Conservation (phyloP, 176 grass and related monocot species). For the Oryza meyeriana region DNA sequence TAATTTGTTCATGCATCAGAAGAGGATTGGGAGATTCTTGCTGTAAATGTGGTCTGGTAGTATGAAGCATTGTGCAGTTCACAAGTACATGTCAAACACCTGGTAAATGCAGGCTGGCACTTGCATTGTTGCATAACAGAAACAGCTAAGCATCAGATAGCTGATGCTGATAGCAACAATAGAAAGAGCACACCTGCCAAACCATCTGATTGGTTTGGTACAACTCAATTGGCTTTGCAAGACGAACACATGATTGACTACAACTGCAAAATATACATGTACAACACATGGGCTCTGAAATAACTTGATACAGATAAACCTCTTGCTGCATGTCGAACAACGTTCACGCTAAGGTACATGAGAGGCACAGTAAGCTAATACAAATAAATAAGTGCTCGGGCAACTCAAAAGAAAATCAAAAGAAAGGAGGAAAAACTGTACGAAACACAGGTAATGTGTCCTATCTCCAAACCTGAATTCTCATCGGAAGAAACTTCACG, state of each 20-base stretch:
- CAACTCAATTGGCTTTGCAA: neutral
- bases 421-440: neutral
- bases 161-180: neutral
- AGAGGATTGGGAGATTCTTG: slow-evolving; percentile 23
- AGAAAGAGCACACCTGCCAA: neutral
- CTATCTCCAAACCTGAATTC: slow-evolving; percentile 23
- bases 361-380: slow-evolving; percentile 12
- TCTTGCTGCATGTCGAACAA: slow-evolving; percentile 9
- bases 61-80: slow-evolving; percentile 24
- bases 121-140: neutral
- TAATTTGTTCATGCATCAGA: neutral
- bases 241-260: neutral
- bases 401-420: neutral
- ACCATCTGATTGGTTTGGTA: neutral
- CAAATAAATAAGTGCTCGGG: slow-evolving; percentile 8
- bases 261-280: neutral
- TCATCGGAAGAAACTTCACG: neutral
- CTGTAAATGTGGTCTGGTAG: slow-evolving; percentile 30
- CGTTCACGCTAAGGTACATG: slow-evolving; percentile 19
- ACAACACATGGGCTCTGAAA: slow-evolving; percentile 25
- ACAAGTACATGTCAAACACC: neutral
- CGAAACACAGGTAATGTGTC: slow-evolving; percentile 25
- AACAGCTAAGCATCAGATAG: neutral
- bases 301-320: slow-evolving; percentile 1
- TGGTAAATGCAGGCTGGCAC: neutral